These are phyloP conservation scores for Penicillium fuscoglaucum DNA, from an alignment of 2,329 filamentous ascomycete species.

Conservation along the genomic window DNA sequence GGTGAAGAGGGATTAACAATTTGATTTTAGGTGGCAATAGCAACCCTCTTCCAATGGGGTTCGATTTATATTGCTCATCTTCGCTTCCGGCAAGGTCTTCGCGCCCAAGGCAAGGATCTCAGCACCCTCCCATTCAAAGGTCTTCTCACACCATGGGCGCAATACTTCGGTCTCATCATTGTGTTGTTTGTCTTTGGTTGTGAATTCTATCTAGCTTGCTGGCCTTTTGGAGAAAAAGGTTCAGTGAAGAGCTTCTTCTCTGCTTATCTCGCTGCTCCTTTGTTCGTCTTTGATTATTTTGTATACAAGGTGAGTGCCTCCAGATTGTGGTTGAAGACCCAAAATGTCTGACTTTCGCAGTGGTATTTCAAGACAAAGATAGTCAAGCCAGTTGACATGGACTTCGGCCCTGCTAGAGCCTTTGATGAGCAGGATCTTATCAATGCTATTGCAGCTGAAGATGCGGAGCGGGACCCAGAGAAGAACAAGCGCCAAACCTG, in stretches of 20 bases:
- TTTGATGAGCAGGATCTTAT: slow-evolving; percentile 29
- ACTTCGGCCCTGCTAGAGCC: slow-evolving; percentile 24
- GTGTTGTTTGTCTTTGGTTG: slow-evolving; percentile 33
- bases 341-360: slow-evolving; percentile 4
- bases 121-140: slow-evolving; percentile 28
- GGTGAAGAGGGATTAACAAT: background rate
- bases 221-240: slow-evolving; percentile 32
- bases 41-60: slow-evolving; percentile 33
- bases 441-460: slow-evolving; percentile 11
- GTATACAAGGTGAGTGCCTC: slow-evolving; percentile 24
- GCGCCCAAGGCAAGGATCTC: slow-evolving; percentile 30
- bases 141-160: slow-evolving; percentile 27
- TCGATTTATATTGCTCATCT: slow-evolving; percentile 31
- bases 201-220: slow-evolving; percentile 37
- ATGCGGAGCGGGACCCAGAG: background rate
- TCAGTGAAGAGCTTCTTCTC: slow-evolving; percentile 36
- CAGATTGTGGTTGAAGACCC: background rate
- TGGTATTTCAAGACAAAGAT: slow-evolving; percentile 27
- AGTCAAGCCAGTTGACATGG: slow-evolving; percentile 24
- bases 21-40: slow-evolving; percentile 28
- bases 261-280: slow-evolving; percentile 34
- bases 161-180: slow-evolving; percentile 28
- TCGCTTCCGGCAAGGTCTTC: slow-evolving; percentile 30
- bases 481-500: slow-evolving; percentile 3
- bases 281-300: slow-evolving; percentile 35